Evolutionary conservation across 495 filamentous ascomycete genomes (phyloP).

Genomic region (Podospora australis): DNA sequence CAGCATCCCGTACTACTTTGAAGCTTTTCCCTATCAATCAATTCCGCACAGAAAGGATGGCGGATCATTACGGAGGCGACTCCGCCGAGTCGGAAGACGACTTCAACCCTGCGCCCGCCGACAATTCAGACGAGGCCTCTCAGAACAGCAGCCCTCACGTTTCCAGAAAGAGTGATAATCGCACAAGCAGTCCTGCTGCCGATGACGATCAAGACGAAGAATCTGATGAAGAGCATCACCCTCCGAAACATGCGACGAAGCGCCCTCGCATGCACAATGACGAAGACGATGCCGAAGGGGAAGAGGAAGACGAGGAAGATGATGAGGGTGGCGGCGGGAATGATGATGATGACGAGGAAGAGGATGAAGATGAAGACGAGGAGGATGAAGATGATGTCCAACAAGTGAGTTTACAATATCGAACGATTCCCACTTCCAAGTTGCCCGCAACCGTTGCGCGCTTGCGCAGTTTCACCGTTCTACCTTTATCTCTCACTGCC

Average conservation of each 20-base stretch:
- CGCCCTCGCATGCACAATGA: conserved; percentile 10
- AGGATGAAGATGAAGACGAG: conserved; percentile 51
- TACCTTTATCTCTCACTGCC: no score
- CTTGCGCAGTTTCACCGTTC: no score
- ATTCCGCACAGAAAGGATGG: background rate
- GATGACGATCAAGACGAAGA: conserved; percentile 36
- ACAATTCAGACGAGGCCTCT: conserved; percentile 60
- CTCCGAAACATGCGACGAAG: conserved; percentile 22
- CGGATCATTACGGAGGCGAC: conserved; percentile 33
- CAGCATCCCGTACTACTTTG: background rate
- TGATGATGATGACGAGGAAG: conserved; percentile 46
- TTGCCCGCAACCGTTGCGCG: background rate
- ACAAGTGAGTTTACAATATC: conserved; percentile 26
- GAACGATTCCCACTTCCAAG: background rate
- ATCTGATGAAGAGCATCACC: conserved; percentile 25
- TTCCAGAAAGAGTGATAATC: conserved; percentile 3
- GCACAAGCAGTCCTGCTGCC: conserved; percentile 20
- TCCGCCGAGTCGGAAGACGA: conserved; percentile 71
- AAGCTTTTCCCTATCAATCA: background rate
- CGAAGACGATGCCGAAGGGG: conserved; percentile 31
- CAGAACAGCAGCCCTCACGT: background rate
- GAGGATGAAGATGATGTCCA: conserved; percentile 51
- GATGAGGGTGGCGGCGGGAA: conserved; percentile 55
- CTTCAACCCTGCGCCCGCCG: conserved; percentile 67
- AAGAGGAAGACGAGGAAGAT: conserved; percentile 41